phyloP scores from a whole-genome alignment of 2,329 filamentous ascomycete species.

The Torrubiella hemipterigena region DNA sequence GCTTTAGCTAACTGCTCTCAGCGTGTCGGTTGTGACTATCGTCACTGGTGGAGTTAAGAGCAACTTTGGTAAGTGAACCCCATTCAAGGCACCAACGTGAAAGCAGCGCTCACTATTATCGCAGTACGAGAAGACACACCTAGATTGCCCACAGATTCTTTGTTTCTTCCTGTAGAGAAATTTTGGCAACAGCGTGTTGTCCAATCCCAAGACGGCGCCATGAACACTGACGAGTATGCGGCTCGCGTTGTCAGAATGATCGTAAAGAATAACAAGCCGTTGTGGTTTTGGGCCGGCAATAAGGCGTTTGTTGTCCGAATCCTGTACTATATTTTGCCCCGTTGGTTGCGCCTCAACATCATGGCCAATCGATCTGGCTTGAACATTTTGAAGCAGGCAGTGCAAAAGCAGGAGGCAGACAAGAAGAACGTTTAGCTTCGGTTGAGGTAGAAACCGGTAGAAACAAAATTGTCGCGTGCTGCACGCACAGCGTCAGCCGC shows the following conservation, averaged over 20 bases:
- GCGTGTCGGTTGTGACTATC: conserved; percentile 9
- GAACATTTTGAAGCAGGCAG: background rate
- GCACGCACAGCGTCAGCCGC: too few species aligned
- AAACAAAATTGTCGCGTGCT: too few species aligned
- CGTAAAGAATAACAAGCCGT: conserved; percentile 6
- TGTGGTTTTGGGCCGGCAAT: conserved; percentile 10
- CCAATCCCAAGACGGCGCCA: conserved; percentile 4
- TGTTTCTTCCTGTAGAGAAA: conserved; percentile 5
- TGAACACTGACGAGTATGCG: conserved; percentile 8
- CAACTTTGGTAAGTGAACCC: conserved; percentile 8
- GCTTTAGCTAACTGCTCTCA: background rate
- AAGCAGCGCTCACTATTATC: background rate
- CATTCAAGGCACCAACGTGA: background rate
- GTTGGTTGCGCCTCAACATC: conserved; percentile 2
- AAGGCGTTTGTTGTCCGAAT: conserved; percentile 10
- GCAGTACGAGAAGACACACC: conserved; percentile 7
- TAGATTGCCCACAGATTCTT: conserved; percentile 6
- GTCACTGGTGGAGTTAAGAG: conserved; percentile 8
- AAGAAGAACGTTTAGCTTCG: too few species aligned
- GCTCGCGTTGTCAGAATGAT: conserved; percentile 8
- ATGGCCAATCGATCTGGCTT: conserved; percentile 5
- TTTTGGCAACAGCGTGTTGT: conserved; percentile 8
- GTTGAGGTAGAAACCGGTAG: too few species aligned
- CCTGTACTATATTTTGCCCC: conserved; percentile 8
- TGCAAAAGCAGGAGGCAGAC: too few species aligned